Conservation (phyloP, 345 rosid genomes). For the Aethionema arabicum region DNA sequence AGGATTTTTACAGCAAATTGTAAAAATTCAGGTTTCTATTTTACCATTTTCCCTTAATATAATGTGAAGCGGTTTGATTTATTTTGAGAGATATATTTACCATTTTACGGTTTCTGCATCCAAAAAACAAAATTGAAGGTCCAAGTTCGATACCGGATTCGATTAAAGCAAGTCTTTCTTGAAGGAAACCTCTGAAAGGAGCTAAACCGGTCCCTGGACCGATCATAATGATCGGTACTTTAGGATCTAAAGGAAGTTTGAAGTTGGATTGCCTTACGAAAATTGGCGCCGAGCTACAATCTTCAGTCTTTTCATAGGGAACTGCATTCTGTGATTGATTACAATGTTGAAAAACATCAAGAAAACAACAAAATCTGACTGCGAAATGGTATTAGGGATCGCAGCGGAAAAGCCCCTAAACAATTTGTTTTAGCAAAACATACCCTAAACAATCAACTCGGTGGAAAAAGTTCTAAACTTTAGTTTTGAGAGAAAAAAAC, state of each 20-base stretch:
- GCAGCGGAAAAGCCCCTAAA: too few species aligned
- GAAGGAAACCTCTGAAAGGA: conserved; percentile 98
- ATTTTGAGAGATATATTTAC: conserved; percentile 30
- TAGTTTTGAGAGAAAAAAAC: too few species aligned
- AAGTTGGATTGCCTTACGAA: conserved; percentile 91
- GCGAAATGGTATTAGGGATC: too few species aligned
- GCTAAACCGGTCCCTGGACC: conserved; percentile 99
- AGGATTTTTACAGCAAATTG: too few species aligned
- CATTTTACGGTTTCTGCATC: conserved; percentile 89
- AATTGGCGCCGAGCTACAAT: conserved; percentile 64
- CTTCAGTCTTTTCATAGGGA: conserved; percentile 45
- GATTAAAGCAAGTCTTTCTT: conserved; percentile 78
- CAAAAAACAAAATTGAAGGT: conserved; percentile 76
- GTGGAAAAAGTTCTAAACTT: too few species aligned
- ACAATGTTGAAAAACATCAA: background rate
- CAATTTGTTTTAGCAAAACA: too few species aligned
- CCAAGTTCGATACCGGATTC: conserved; percentile 83
- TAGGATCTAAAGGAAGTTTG: conserved; percentile 75
- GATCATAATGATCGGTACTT: conserved; percentile 85
- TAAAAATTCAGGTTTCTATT: too few species aligned
- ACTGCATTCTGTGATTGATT: conserved; percentile 54
- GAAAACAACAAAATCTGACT: too few species aligned
- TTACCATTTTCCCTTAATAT: too few species aligned
- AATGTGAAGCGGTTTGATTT: too few species aligned
- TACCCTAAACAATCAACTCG: too few species aligned